Evolutionary conservation across 495 filamentous ascomycete genomes (phyloP), one percentile per base, ranked within the genome.

Genomic region (Lepidopterella palustris): DNA sequence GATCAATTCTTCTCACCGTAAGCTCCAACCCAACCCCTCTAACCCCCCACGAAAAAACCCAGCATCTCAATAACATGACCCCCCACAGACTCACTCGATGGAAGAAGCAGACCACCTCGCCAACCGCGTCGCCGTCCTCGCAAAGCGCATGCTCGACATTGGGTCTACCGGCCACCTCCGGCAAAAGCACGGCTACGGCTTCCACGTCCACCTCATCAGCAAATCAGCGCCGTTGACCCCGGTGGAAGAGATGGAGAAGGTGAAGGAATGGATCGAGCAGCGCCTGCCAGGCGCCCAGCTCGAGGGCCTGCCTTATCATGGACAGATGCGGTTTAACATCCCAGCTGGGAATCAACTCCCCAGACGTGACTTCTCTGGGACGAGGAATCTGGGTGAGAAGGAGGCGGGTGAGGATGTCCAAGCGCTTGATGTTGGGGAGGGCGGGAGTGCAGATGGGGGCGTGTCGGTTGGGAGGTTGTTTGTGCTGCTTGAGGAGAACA

Each of bases 91-190:
- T 8, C 87, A 91, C 65, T 80, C 76, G 32, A 90, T 91, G 87
- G 87, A 91, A 67, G 87, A 91, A 68, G 87, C 87, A 15, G 84
- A 88, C 58, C 86, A 86, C 3, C 75, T 91, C 9, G 87, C 87
- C 0, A 76, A 80, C 56, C 77, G 84, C 10, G 87, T 84, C 0
- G 87, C 86, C 5, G 88, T 91, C 58, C 74, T 91, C 57, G 84
- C 86, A n/a, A 79, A 76, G 61, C 66, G 78, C 3, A 88, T 91
- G 84, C 75, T 91, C 0, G 86, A 87, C 9, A 74, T 88, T 63
- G 87, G 86, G 5, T 80, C 82, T 1, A 79, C 80, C 1, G 82
- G 84, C 21, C 61, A 78, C 31, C 69, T 91, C 27, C 72, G 87
- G 4, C 70, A 70, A 27, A 74, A 78, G 40, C 84, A 84, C 68